These are phyloP conservation scores for Sporothrix inflata DNA, from an alignment of 2,329 filamentous ascomycete genomes.

Conservation along the genomic window DNA sequence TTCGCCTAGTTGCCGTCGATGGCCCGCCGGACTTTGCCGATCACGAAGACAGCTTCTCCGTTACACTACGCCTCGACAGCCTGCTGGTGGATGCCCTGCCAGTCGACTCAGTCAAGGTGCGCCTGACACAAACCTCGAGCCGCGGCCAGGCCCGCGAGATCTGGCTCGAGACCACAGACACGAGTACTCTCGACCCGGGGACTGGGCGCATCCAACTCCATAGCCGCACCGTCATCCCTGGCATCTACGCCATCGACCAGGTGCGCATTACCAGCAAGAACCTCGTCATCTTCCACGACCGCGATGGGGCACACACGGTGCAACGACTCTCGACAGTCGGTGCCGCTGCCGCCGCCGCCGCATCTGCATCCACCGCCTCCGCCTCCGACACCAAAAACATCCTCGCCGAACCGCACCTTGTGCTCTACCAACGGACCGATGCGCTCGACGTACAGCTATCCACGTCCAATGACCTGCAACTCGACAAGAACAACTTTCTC, in stretches of 20 bases:
- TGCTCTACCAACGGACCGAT: constrained; percentile 71
- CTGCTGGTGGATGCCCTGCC: constrained; percentile 71
- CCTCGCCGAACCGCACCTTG: constrained; percentile 63
- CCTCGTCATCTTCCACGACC: constrained; percentile 67
- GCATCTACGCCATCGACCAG: constrained; percentile 74
- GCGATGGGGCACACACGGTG: constrained; percentile 43
- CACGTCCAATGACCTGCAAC: constrained; percentile 71
- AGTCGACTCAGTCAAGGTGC: constrained; percentile 66
- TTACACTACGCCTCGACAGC: constrained; percentile 70
- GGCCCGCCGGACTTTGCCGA: constrained; percentile 70
- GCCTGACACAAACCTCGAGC: constrained; percentile 59
- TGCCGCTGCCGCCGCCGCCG: background rate
- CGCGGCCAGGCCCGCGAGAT: constrained; percentile 63
- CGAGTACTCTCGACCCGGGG: constrained; percentile 58
- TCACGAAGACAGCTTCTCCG: constrained; percentile 72
- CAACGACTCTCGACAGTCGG: background rate
- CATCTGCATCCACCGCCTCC: background rate
- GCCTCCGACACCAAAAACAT: constrained; percentile 46
- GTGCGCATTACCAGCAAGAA: constrained; percentile 68
- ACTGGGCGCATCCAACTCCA: constrained; percentile 50
- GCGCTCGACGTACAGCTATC: constrained; percentile 70
- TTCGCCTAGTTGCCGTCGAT: constrained; percentile 69
- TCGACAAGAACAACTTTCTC: constrained; percentile 77
- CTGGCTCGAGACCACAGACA: constrained; percentile 41
- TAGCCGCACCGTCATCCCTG: constrained; percentile 67